phyloP scores from a whole-genome alignment of 2,329 filamentous ascomycete species.

The Scytalidium sp. region DNA sequence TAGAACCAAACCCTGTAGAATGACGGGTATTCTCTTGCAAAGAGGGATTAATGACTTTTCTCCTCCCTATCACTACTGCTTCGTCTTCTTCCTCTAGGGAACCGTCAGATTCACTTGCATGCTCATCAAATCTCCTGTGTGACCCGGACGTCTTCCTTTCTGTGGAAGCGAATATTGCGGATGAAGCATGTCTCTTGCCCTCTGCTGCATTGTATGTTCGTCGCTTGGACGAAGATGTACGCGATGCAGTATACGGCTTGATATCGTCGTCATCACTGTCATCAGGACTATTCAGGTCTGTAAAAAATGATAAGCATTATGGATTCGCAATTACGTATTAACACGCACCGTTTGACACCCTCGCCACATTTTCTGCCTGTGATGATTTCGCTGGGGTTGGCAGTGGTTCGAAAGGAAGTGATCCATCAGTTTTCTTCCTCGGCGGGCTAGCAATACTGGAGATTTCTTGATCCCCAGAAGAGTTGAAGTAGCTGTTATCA shows the following conservation, averaged over 20 bases:
- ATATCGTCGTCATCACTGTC: slow-evolving; percentile 2
- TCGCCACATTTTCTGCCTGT: slow-evolving; percentile 2
- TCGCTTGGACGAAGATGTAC: neutral
- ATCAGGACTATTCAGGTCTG: neutral
- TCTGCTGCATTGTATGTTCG: neutral
- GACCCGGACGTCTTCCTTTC: neutral
- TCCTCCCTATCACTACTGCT: neutral
- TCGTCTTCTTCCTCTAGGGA: neutral
- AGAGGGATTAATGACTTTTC: neutral
- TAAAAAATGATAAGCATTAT: neutral
- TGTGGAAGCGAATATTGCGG: neutral
- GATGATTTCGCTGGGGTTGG: slow-evolving; percentile 20
- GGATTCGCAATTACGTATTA: neutral
- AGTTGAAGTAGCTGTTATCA: slow-evolving; percentile 9
- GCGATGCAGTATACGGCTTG: neutral
- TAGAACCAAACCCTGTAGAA: neutral
- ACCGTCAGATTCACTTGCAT: neutral
- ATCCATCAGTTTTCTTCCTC: slow-evolving; percentile 6
- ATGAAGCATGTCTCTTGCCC: neutral
- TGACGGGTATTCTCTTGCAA: neutral
- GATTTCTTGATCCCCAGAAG: slow-evolving; percentile 6
- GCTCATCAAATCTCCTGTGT: neutral
- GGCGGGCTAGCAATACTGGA: neutral
- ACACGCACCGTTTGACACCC: neutral
- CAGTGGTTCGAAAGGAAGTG: slow-evolving; percentile 10